Evolutionary conservation across 306 rosid species (phyloP).

Genomic region (Pyrus pyrifolia): DNA sequence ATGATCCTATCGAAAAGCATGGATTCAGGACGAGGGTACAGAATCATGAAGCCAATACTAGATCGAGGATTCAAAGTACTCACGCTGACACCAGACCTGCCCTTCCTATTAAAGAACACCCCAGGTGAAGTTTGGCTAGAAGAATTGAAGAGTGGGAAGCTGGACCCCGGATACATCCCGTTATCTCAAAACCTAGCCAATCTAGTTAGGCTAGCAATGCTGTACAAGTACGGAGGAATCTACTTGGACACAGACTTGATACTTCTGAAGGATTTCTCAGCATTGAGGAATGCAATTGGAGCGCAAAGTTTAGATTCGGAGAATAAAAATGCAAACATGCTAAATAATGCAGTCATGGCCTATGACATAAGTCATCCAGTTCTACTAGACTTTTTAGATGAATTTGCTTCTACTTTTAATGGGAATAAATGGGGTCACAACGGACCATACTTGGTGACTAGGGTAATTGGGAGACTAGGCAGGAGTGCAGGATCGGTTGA

Average conservation of each 20-base stretch:
- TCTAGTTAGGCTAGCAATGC: conserved; percentile 37
- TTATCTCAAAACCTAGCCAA: conserved; percentile 46
- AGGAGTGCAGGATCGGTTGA: background rate
- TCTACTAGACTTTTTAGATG: conserved; percentile 33
- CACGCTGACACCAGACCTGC: conserved; percentile 31
- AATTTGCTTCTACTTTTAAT: conserved; percentile 42
- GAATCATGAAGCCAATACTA: conserved; percentile 34
- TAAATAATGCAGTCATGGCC: conserved; percentile 43
- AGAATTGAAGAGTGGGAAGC: conserved; percentile 29
- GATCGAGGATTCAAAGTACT: conserved; percentile 33
- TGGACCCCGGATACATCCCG: conserved; percentile 51
- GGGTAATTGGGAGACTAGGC: conserved; percentile 37
- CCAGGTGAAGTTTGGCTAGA: conserved; percentile 40
- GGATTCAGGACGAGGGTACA: conserved; percentile 26
- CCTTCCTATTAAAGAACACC: conserved; percentile 27
- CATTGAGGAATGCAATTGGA: conserved; percentile 46
- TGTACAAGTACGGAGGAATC: conserved; percentile 51
- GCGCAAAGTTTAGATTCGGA: conserved; percentile 38
- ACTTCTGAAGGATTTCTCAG: conserved; percentile 27
- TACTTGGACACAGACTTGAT: conserved; percentile 50
- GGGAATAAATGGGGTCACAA: conserved; percentile 58
- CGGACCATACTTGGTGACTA: conserved; percentile 57
- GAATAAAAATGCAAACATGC: conserved; percentile 34
- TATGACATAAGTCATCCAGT: conserved; percentile 54
- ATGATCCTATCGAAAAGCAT: conserved; percentile 33